Percentiles rank a stretch among this genome's conserved stretches.
phyloP scores from a whole-genome alignment of 2,329 filamentous ascomycete species.

The Aspergillus sp. region DNA sequence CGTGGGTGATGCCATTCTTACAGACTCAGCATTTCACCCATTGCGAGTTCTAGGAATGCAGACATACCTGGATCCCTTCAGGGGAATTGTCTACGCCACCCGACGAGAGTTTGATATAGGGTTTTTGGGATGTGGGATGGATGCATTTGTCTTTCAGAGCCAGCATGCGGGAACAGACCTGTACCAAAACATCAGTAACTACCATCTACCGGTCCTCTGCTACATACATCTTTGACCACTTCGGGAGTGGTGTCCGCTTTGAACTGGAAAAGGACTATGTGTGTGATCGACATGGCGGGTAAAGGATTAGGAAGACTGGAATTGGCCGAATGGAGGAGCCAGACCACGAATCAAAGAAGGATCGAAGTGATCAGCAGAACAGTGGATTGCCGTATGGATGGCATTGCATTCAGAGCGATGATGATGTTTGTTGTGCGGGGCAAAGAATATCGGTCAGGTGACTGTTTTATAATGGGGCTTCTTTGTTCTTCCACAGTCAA shows the following conservation, averaged over 20 bases:
- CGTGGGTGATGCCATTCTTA: slow-evolving; percentile 64
- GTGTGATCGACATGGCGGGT: slow-evolving; percentile 51
- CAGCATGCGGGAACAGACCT: slow-evolving; percentile 60
- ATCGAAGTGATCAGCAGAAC: not conserved
- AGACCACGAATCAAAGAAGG: not conserved
- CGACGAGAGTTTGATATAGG: slow-evolving; percentile 59
- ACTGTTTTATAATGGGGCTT: too few relatives aligned
- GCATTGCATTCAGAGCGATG: not conserved
- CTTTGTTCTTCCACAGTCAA: too few relatives aligned
- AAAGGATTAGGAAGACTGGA: not conserved
- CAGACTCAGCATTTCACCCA: not conserved
- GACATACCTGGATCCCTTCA: slow-evolving; percentile 59
- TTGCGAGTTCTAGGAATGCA: not conserved
- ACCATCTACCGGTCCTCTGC: not conserved
- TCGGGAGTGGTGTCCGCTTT: slow-evolving; percentile 51
- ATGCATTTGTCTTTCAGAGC: slow-evolving; percentile 58
- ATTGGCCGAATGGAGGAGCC: not conserved
- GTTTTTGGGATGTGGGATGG: slow-evolving; percentile 56
- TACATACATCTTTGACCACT: slow-evolving; percentile 56
- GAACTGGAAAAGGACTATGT: slow-evolving; percentile 68
- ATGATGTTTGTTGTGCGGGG: not conserved
- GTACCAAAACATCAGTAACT: not conserved
- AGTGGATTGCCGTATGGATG: not conserved
- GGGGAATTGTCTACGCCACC: slow-evolving; percentile 63
- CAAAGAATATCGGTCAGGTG: not conserved